These are phyloP conservation scores for Wickerhamiella hasegawae DNA, from an alignment of 805 yeast genomes.

Conservation along the genomic window DNA sequence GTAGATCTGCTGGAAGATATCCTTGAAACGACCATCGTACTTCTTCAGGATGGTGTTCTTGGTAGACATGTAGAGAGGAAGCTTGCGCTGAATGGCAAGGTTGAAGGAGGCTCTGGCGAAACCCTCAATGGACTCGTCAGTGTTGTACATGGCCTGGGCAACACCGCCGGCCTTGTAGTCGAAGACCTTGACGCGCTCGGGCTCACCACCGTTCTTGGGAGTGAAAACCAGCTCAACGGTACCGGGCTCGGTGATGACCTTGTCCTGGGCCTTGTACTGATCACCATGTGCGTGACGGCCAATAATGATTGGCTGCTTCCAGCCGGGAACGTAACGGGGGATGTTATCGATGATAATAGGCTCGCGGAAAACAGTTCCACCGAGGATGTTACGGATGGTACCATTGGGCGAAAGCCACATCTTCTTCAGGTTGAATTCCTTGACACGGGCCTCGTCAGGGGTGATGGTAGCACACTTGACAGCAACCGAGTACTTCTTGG, in stretches of 20 bases:
- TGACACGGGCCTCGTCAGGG: conserved; percentile 83
- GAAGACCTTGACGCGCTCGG: conserved; percentile 43
- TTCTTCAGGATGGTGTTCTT: conserved; percentile 88
- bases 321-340: conserved; percentile 76
- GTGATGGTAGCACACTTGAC: conserved; percentile 97
- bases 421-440: conserved; percentile 77
- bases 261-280: conserved; percentile 87
- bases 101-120: conserved; percentile 90
- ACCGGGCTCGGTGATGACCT: conserved; percentile 68
- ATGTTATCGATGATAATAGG: conserved; percentile 82
- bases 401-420: conserved; percentile 99
- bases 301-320: conserved; percentile 92
- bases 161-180: conserved; percentile 62
- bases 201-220: conserved; percentile 45
- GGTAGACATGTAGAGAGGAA: conserved; percentile 76
- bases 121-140: conserved; percentile 76
- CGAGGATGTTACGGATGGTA: conserved; percentile 85
- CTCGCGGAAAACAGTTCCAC: conserved; percentile 95
- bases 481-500: conserved; percentile 76
- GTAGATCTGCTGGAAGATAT: conserved; percentile 71
- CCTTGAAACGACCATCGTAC: conserved; percentile 93
- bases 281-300: conserved; percentile 98
- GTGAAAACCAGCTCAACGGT: conserved; percentile 60
- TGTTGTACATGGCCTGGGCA: conserved; percentile 88
- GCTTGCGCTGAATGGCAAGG: conserved; percentile 60